Conservation (phyloP, 495 filamentous ascomycete species). For the Penicillium coffeae region DNA sequence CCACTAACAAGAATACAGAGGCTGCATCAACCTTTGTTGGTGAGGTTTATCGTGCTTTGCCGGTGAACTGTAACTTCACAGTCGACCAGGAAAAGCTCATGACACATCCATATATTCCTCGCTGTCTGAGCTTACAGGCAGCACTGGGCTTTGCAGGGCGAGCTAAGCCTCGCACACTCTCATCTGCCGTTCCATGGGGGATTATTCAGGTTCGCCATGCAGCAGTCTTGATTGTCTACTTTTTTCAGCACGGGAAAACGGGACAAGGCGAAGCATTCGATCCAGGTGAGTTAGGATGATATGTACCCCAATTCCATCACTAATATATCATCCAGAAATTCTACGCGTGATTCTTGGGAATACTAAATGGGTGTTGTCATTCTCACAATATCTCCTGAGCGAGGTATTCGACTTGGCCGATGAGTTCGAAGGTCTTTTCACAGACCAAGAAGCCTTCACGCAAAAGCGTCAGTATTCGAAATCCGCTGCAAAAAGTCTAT, state of each 20-base stretch:
- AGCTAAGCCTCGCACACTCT: constrained; percentile 52
- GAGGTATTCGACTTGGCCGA: constrained; percentile 60
- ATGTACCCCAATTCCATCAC: neutral
- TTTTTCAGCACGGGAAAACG: constrained; percentile 48
- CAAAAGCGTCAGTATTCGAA: constrained; percentile 35
- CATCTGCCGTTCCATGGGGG: constrained; percentile 69
- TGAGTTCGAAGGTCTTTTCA: constrained; percentile 43
- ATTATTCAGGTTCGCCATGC: constrained; percentile 69
- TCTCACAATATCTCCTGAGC: constrained; percentile 66
- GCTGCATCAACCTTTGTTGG: constrained; percentile 52
- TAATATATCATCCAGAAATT: constrained; percentile 26
- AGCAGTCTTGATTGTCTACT: constrained; percentile 61
- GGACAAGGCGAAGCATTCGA: constrained; percentile 57
- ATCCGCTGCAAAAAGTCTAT: neutral
- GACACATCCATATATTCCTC: constrained; percentile 60
- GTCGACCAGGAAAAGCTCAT: constrained; percentile 66
- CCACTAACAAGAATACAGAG: constrained; percentile 18
- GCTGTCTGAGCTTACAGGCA: constrained; percentile 66
- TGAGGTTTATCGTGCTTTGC: constrained; percentile 63
- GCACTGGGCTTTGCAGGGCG: constrained; percentile 63
- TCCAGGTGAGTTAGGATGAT: constrained; percentile 45
- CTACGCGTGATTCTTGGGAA: constrained; percentile 42
- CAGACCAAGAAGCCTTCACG: constrained; percentile 40
- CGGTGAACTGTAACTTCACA: constrained; percentile 68
- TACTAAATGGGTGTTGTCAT: constrained; percentile 62